A percentile compares a stretch with the other conserved stretches of the same genome.
phyloP scores from a whole-genome alignment of 2,329 filamentous ascomycete genomes.

The Ophiocordyceps camponoti-floridani region DNA sequence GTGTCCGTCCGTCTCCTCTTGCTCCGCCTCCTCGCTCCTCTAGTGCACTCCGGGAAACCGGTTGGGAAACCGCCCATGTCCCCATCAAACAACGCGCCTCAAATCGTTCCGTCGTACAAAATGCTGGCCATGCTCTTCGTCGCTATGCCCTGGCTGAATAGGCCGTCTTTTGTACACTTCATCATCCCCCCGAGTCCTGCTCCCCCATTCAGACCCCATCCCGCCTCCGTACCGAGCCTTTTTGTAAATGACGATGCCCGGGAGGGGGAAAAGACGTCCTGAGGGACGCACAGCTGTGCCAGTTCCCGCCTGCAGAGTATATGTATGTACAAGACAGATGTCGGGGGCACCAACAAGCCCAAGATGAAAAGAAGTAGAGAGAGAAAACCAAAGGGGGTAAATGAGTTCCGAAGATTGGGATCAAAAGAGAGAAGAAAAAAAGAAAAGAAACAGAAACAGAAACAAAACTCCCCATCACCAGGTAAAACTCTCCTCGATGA shows the following conservation, averaged over 20 bases:
- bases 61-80: not conserved
- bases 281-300: not conserved
- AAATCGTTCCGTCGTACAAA: not conserved
- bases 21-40: too few relatives aligned
- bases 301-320: not conserved
- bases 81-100: not conserved
- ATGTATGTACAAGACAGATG: not conserved
- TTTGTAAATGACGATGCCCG: not conserved
- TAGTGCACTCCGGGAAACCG: too few relatives aligned
- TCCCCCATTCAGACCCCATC: not conserved
- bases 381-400: not conserved
- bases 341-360: not conserved
- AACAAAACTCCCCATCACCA: conserved; percentile 22
- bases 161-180: not conserved
- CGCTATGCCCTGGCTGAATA: not conserved
- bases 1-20: too few relatives aligned
- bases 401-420: not conserved
- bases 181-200: not conserved
- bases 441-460: conserved; percentile 2
- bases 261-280: not conserved
- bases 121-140: not conserved
- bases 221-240: not conserved
- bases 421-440: not conserved
- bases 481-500: conserved; percentile 62
- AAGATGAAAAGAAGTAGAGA: not conserved